Conservation (phyloP, 2,329 filamentous ascomycete species). For the Penicillium sp. region DNA sequence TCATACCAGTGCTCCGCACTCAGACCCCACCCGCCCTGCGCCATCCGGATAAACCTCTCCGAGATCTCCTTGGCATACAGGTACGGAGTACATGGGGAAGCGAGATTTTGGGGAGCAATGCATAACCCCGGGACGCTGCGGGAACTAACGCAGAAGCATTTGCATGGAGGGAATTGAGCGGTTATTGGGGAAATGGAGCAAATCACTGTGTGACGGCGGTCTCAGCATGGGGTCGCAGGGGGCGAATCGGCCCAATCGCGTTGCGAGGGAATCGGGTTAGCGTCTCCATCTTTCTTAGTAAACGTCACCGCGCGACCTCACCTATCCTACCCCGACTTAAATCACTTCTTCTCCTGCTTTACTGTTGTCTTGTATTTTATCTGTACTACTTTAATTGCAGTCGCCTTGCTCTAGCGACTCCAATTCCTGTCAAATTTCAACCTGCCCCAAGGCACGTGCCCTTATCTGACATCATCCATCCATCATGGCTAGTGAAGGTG, state of each 20-base stretch:
- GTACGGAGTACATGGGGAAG: neutral
- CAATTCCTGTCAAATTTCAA: constrained; percentile 1
- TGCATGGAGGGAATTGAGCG: neutral
- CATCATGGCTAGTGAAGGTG: constrained; percentile 29
- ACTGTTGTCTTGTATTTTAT: constrained; percentile 7
- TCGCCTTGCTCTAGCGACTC: constrained; percentile 18
- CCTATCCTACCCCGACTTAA: constrained; percentile 19
- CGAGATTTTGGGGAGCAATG: neutral
- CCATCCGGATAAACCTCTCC: constrained; percentile 7
- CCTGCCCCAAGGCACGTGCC: constrained; percentile 3
- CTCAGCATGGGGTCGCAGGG: constrained; percentile 7
- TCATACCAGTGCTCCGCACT: constrained; percentile 11
- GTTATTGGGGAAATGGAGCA: neutral
- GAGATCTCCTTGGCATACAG: constrained; percentile 3
- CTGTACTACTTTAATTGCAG: constrained; percentile 5
- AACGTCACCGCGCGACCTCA: constrained; percentile 39
- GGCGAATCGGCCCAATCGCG: constrained; percentile 19
- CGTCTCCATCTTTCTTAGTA: constrained; percentile 28
- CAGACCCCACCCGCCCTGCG: constrained; percentile 14
- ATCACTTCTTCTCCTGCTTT: constrained; percentile 11
- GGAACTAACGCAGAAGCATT: neutral
- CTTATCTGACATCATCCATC: constrained; percentile 23
- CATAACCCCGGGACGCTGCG: neutral
- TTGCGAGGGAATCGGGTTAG: constrained; percentile 25
- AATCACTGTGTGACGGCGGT: constrained; percentile 11